phyloP scores from a whole-genome alignment of 2,329 filamentous ascomycete species.

The Fusarium anguioides region DNA sequence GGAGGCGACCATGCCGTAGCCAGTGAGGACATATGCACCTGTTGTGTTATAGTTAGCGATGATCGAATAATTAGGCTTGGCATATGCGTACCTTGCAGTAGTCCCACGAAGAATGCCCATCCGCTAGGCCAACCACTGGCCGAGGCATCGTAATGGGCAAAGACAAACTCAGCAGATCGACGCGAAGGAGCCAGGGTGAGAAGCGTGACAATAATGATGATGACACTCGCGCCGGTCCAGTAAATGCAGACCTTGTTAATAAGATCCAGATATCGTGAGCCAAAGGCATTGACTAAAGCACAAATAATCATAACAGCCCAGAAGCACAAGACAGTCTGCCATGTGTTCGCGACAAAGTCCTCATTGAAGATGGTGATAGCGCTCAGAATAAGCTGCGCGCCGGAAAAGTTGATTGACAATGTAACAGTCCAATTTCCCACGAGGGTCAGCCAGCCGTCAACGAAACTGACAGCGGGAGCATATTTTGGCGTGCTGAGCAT shows the following conservation, averaged over 20 bases:
- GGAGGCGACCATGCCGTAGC: constrained; percentile 64
- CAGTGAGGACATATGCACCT: constrained; percentile 56
- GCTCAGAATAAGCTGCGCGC: constrained; percentile 74
- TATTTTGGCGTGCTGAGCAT: constrained; percentile 70
- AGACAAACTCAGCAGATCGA: constrained; percentile 73
- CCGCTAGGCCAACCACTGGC: constrained; percentile 76
- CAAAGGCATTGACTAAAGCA: constrained; percentile 75
- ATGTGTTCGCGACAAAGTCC: constrained; percentile 67
- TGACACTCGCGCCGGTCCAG: constrained; percentile 77
- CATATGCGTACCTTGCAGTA: constrained; percentile 61
- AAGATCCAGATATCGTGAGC: constrained; percentile 67
- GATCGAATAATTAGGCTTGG: neutral
- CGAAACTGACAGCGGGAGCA: constrained; percentile 74
- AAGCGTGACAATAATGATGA: constrained; percentile 76
- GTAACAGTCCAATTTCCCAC: constrained; percentile 78
- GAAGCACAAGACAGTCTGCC: constrained; percentile 82
- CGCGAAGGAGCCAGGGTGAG: constrained; percentile 73
- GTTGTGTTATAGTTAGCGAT: constrained; percentile 12
- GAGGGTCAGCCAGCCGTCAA: constrained; percentile 79
- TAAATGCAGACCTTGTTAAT: constrained; percentile 78
- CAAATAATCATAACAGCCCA: constrained; percentile 72
- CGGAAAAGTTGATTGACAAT: constrained; percentile 77
- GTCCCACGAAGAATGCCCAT: constrained; percentile 67
- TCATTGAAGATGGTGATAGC: constrained; percentile 74
- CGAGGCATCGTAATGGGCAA: constrained; percentile 74